Percentiles rank a stretch among this genome's conserved stretches.
Evolutionary conservation across 768 basidiomycete species (phyloP).

Genomic region (Cystobasidium ongulense): DNA sequence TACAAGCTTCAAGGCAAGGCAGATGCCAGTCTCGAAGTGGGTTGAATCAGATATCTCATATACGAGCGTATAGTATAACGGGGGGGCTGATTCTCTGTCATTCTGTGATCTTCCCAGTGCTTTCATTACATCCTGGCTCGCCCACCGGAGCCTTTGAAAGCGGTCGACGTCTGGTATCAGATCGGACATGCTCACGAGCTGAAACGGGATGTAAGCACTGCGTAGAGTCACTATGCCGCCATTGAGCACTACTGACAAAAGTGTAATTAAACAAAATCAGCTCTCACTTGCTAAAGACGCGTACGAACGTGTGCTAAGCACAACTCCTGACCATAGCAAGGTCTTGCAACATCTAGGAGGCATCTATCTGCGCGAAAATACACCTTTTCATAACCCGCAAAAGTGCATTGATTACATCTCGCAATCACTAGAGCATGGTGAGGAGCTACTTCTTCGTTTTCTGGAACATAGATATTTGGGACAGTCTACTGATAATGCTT

Average conservation of each 20-base stretch:
- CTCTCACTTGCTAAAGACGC: slow-evolving; percentile 84
- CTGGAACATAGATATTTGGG: not conserved
- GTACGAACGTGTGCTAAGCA: slow-evolving; percentile 85
- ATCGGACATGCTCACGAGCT: slow-evolving; percentile 98
- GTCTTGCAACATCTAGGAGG: slow-evolving; percentile 96
- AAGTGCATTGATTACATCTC: slow-evolving; percentile 87
- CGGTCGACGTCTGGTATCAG: slow-evolving; percentile 99
- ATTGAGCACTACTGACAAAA: not conserved
- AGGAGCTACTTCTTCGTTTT: slow-evolving; percentile 41
- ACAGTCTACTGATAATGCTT: too few species aligned
- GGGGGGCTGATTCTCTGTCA: slow-evolving; percentile 94
- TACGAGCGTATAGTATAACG: slow-evolving; percentile 37
- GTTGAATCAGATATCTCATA: slow-evolving; percentile 28
- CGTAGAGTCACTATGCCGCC: not conserved
- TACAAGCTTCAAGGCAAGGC: slow-evolving; percentile 99
- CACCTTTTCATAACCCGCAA: slow-evolving; percentile 91
- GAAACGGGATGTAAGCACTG: slow-evolving; percentile 72
- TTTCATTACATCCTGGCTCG: slow-evolving; percentile 94
- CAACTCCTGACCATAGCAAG: slow-evolving; percentile 90
- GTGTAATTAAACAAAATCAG: slow-evolving; percentile 52
- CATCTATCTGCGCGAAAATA: slow-evolving; percentile 92
- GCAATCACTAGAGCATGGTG: slow-evolving; percentile 88
- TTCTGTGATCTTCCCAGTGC: slow-evolving; percentile 67
- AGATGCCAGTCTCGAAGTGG: slow-evolving; percentile 61
- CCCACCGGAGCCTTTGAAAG: slow-evolving; percentile 88